Percentiles rank a stretch among this genome's conserved stretches.
phyloP scores from a whole-genome alignment of 208 protist species.

The Acanthamoeba royreba region DNA sequence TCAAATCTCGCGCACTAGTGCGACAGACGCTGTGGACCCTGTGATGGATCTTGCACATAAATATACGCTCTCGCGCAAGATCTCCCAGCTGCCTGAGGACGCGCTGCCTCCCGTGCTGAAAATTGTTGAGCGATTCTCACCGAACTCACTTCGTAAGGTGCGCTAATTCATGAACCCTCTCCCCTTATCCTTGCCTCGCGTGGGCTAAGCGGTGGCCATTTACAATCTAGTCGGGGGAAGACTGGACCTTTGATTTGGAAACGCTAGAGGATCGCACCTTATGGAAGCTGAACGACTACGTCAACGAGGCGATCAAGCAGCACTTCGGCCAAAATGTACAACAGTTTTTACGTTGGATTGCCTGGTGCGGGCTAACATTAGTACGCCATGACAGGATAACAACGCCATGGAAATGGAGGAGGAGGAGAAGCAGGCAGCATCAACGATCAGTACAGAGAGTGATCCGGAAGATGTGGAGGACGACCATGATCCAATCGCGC shows the following conservation, averaged over 20 bases:
- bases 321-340: background rate
- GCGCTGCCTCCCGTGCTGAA: background rate
- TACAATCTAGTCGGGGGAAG: background rate
- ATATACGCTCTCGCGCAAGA: conserved; percentile 8
- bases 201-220: too few relatives aligned
- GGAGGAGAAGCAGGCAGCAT: background rate
- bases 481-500: too few relatives aligned
- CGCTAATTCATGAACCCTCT: too few relatives aligned
- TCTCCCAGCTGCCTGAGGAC: background rate
- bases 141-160: background rate
- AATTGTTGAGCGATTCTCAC: background rate
- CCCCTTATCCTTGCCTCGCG: too few relatives aligned
- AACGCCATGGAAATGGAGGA: background rate
- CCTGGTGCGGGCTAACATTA: too few relatives aligned
- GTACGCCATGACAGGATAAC: background rate
- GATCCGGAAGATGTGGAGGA: background rate
- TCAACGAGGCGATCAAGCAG: background rate
- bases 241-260: background rate
- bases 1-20: too few relatives aligned
- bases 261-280: background rate
- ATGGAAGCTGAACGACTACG: conserved; percentile 1
- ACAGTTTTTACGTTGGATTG: background rate
- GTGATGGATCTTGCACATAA: background rate
- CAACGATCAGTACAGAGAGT: background rate
- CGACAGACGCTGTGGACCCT: background rate